Base-by-base conservation (phyloP, 2,329 filamentous ascomycete genomes). In the Claviceps lovelessii region DNA sequence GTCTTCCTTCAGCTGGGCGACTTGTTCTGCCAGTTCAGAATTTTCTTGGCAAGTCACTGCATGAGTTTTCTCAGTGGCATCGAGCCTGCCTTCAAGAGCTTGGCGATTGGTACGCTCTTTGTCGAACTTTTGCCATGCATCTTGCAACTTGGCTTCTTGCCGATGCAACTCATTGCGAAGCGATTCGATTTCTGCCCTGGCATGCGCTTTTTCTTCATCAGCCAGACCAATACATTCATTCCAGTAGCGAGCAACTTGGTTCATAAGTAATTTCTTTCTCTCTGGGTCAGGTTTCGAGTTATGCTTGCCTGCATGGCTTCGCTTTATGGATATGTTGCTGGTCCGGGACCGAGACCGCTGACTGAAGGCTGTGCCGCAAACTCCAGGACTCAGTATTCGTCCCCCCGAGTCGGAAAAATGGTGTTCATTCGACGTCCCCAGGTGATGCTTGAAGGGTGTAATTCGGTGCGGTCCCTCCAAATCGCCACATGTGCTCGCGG, bases 241-340 rank as follows among this genome's bases (percentile, higher is more conserved):
- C 67, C 67, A 68, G 31, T 62, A 58, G 4, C 63, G 54, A 35
- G 65, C 65, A 29, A 69, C 60, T 13, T 67, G 61, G 11, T 64
- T 57, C 67, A 70, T 69, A 17, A 63, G 62, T 7, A 59, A 49
- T 45, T 59, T 61, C 39, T 65, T 68, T n/a, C 63, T 62, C 13
- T 64, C 57, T 7, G 59, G 53, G 11, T 63, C 59, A 19, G 49
- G 50, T 15, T 48, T 54, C 39, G 46, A 53, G 4, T 44, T 57
- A 4, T 54, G 53, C 23, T 62, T 65, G 23, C 54, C 54, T 5
- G 55, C 45, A 4, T 50, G 37, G 29, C 59, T 60, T 51, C 65
- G 58, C 53, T 67, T 70, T 41, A 55, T 64, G 4, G 67, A 69
- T 7, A 68, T 64, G 35, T 69, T 69, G 54, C 67, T 70, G 8